Conservation (phyloP, 2,329 filamentous ascomycete species). For the Chaetomium sp. region DNA sequence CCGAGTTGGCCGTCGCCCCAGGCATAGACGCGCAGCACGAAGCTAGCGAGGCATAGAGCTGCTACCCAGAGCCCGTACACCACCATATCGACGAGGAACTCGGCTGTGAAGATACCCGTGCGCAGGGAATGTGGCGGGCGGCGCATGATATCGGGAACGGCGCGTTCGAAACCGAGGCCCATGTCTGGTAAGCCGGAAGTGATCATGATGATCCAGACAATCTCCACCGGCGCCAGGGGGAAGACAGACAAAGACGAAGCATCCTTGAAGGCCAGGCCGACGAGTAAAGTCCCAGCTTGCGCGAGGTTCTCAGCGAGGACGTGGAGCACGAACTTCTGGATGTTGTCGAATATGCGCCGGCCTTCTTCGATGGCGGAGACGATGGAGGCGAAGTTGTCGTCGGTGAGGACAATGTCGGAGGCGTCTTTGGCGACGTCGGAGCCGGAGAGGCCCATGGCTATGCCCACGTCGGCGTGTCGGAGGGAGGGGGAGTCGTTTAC, state of each 20-base stretch:
- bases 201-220: constrained; percentile 71
- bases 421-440: constrained; percentile 74
- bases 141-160: constrained; percentile 59
- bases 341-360: constrained; percentile 65
- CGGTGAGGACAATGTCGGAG: constrained; percentile 79
- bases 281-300: constrained; percentile 60
- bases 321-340: constrained; percentile 64
- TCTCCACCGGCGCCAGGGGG: constrained; percentile 64
- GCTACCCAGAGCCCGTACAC: constrained; percentile 62
- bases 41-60: constrained; percentile 53
- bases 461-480: constrained; percentile 67
- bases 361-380: constrained; percentile 65
- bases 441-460: constrained; percentile 66
- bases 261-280: constrained; percentile 66
- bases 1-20: constrained; percentile 45
- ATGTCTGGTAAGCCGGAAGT: constrained; percentile 66
- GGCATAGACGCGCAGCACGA: constrained; percentile 53
- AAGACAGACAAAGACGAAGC: constrained; percentile 53
- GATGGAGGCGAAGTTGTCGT: constrained; percentile 82
- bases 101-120: constrained; percentile 57
- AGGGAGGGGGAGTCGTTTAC: constrained; percentile 70
- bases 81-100: constrained; percentile 61
- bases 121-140: constrained; percentile 58
- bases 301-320: constrained; percentile 65
- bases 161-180: constrained; percentile 64